These are phyloP conservation scores for Chamaecyparis obtusa DNA, from an alignment of 75 land plant species.

Conservation along the genomic window DNA sequence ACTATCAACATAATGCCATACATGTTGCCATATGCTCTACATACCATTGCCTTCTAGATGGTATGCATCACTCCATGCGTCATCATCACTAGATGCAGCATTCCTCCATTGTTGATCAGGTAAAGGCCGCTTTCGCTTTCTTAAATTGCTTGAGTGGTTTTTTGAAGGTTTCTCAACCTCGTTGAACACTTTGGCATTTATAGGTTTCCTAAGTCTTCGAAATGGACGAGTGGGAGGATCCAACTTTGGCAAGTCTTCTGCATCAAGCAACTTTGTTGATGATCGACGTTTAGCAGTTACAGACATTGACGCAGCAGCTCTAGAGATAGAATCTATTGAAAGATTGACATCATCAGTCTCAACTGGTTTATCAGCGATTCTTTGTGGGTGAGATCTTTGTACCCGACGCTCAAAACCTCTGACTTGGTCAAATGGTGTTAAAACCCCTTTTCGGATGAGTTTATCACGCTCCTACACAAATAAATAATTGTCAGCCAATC, in stretches of 20 bases:
- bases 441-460: conserved; percentile 79
- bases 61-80: conserved; percentile 8
- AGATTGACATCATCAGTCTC: conserved; percentile 22
- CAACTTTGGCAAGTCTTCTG: conserved; percentile 60
- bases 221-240: conserved; percentile 81
- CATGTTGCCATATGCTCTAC: not conserved
- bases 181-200: conserved; percentile 17
- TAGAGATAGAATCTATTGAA: conserved; percentile 58
- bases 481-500: not conserved
- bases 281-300: conserved; percentile 70
- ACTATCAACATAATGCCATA: not conserved
- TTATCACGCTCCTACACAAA: conserved; percentile 77
- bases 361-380: conserved; percentile 9
- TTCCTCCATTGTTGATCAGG: conserved; percentile 80
- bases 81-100: conserved; percentile 30
- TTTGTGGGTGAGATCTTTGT: conserved; percentile 47
- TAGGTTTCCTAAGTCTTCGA: conserved; percentile 51
- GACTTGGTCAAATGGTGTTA: conserved; percentile 88
- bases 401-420: conserved; percentile 93
- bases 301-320: conserved; percentile 52
- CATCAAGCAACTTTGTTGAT: conserved; percentile 79
- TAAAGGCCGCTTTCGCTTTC: conserved; percentile 61
- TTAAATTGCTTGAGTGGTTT: conserved; percentile 20
- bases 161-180: conserved; percentile 25
- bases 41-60: conserved; percentile 2